phyloP scores from a whole-genome alignment of 805 yeast genomes.

The Candida pini region DNA sequence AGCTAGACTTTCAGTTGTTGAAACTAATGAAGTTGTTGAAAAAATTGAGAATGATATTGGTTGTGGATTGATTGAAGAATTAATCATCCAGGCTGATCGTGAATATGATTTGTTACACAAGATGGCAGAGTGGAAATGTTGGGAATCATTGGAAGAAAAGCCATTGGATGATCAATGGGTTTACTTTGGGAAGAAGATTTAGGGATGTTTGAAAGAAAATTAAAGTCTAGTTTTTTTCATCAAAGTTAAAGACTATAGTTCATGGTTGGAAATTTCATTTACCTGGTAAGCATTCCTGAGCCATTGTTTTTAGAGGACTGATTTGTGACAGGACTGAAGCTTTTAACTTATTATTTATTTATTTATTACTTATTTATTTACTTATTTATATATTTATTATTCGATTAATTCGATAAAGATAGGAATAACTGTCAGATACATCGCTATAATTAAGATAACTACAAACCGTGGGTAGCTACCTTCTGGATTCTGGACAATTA shows the following conservation, averaged over 20 bases:
- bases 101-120: conserved; percentile 65
- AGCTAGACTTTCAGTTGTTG: conserved; percentile 62
- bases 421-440: no score
- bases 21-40: conserved; percentile 52
- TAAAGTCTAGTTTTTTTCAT: no score
- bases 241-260: no score
- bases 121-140: conserved; percentile 62
- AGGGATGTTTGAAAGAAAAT: conserved; percentile 9
- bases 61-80: conserved; percentile 78
- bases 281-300: no score
- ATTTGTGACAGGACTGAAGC: neutral
- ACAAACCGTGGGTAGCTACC: no score
- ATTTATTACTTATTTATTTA: neutral
- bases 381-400: neutral
- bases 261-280: no score
- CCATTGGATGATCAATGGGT: conserved; percentile 83
- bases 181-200: conserved; percentile 63
- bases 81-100: conserved; percentile 75
- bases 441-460: no score
- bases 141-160: conserved; percentile 79
- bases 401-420: neutral
- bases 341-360: neutral
- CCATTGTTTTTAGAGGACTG: neutral
- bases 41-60: conserved; percentile 72
- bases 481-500: no score